phyloP scores from a whole-genome alignment of 805 yeast genomes.

The Blastobotrys muscicola region DNA sequence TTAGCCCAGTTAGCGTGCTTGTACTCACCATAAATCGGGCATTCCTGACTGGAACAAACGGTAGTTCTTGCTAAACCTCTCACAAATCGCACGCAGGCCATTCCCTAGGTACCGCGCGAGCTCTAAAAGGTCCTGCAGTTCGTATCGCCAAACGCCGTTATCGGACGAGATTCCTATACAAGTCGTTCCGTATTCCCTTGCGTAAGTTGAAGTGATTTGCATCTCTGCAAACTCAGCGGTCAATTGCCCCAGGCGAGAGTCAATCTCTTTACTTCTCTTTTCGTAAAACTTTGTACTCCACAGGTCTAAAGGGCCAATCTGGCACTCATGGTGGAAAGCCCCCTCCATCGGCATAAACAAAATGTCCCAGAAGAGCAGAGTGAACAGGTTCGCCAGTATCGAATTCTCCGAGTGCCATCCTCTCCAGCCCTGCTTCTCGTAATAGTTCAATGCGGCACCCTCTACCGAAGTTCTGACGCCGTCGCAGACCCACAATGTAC shows the following conservation, averaged over 20 bases:
- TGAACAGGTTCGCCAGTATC: constrained; percentile 22
- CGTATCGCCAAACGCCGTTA: constrained; percentile 3
- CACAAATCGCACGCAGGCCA: constrained; percentile 17
- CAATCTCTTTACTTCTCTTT: constrained; percentile 16
- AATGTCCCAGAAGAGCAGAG: constrained; percentile 25
- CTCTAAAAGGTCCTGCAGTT: constrained; percentile 13
- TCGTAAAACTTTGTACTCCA: constrained; percentile 17
- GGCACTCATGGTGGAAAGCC: constrained; percentile 27
- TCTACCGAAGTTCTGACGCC: constrained; percentile 23
- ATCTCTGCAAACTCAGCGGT: constrained; percentile 6
- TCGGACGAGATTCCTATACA: constrained; percentile 28
- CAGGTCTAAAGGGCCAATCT: constrained; percentile 25
- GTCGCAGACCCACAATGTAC: constrained; percentile 8
- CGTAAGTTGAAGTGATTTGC: neutral
- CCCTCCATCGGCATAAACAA: constrained; percentile 21
- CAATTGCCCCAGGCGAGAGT: constrained; percentile 16
- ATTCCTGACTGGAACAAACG: constrained; percentile 23
- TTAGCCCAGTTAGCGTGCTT: neutral
- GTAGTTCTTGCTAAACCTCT: constrained; percentile 18
- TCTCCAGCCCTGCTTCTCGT: constrained; percentile 21
- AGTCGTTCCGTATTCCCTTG: constrained; percentile 15
- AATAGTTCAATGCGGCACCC: constrained; percentile 25
- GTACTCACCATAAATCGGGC: constrained; percentile 29
- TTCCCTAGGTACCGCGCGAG: constrained; percentile 17
- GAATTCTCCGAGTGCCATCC: constrained; percentile 31